phyloP scores from a whole-genome alignment of 192 early-diverging fungal genomes.

The Cladochytrium replicatum region DNA sequence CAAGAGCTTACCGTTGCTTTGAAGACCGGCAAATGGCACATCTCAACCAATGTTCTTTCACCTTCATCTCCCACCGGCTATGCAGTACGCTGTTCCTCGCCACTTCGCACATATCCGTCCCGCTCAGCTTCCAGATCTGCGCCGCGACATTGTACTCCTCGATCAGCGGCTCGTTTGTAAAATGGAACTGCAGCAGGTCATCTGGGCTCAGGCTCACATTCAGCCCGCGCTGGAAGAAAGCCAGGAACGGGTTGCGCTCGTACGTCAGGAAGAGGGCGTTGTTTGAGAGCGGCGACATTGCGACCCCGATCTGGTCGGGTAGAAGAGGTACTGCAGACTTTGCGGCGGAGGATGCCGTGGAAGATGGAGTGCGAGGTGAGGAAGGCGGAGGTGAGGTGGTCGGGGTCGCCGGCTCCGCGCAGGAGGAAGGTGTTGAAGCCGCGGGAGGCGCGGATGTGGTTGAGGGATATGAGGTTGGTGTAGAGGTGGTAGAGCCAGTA shows the following conservation, averaged over 20 bases:
- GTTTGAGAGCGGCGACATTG: constrained; percentile 95
- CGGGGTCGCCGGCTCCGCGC: constrained; percentile 89
- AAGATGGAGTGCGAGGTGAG: constrained; percentile 76
- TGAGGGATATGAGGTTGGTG: constrained; percentile 75
- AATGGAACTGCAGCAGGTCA: constrained; percentile 94
- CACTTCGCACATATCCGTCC: constrained; percentile 89
- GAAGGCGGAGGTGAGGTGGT: constrained; percentile 83
- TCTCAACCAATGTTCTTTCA: constrained; percentile 83
- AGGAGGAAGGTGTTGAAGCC: constrained; percentile 89
- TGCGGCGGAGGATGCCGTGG: constrained; percentile 87
- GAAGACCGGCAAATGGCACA: constrained; percentile 62
- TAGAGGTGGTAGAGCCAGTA: constrained; percentile 91
- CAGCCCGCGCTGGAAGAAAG: constrained; percentile 87
- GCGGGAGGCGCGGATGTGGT: constrained; percentile 61
- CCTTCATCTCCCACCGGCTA: constrained; percentile 76
- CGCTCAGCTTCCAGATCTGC: constrained; percentile 92
- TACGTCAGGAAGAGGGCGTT: constrained; percentile 91
- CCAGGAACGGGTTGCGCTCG: constrained; percentile 83
- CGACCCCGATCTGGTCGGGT: constrained; percentile 88
- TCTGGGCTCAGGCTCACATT: constrained; percentile 91
- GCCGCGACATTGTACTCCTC: constrained; percentile 93
- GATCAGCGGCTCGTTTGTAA: constrained; percentile 92
- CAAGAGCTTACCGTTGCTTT: constrained; percentile 46
- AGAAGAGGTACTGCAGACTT: constrained; percentile 96
- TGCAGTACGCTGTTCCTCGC: constrained; percentile 83